Evolutionary conservation across 225 moss, liverwort and hornwort genomes (phyloP).

Genomic region (Bryoerythrophyllum caledonicum): DNA sequence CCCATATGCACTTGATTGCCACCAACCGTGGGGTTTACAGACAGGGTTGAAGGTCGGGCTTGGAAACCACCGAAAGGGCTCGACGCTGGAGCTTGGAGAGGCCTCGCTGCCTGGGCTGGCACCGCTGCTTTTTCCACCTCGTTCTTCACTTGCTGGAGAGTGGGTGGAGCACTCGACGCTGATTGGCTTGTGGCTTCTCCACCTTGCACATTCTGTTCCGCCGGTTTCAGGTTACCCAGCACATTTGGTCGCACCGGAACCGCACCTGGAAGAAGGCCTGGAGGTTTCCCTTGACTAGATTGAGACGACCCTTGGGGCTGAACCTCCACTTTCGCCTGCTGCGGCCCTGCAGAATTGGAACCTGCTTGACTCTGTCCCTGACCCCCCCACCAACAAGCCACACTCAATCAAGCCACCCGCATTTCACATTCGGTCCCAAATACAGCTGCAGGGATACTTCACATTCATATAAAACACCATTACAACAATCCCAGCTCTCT

Average conservation of each 20-base stretch:
- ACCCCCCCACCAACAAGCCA: constrained; percentile 18
- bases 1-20: constrained; percentile 43
- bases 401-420: background rate
- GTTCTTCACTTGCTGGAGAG: constrained; percentile 58
- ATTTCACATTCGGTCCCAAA: background rate
- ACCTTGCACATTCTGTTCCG: constrained; percentile 30
- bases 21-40: constrained; percentile 40
- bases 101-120: constrained; percentile 38
- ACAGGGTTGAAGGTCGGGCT: constrained; percentile 46
- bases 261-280: constrained; percentile 17
- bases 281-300: constrained; percentile 34
- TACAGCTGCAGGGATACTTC: background rate
- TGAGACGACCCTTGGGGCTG: constrained; percentile 44
- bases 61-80: constrained; percentile 41
- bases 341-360: constrained; percentile 25
- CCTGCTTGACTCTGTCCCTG: constrained; percentile 42
- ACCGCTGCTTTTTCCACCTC: constrained; percentile 58
- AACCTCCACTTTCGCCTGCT: constrained; percentile 36
- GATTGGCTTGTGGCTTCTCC: constrained; percentile 39
- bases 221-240: constrained; percentile 7
- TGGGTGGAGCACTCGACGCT: constrained; percentile 33
- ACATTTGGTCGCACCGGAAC: constrained; percentile 21
- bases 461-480: background rate
- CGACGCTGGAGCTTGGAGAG: constrained; percentile 37
- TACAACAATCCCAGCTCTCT: background rate